Percentiles rank a stretch among this genome's conserved stretches.
Evolutionary conservation across 371 early-diverging fungal species (phyloP).

Genomic region (Mucor irregularis): DNA sequence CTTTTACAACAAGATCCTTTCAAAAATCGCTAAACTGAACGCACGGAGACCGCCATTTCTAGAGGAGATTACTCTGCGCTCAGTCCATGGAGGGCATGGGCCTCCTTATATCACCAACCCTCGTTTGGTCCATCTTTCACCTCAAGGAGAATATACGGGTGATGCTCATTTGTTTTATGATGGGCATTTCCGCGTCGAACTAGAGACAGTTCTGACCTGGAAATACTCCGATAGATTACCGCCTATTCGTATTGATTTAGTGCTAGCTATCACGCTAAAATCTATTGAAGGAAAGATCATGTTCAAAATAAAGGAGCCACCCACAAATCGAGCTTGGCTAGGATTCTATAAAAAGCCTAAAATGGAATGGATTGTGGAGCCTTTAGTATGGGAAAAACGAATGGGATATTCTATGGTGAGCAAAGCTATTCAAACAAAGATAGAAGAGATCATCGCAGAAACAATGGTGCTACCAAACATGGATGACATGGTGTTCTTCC

Average conservation of each 20-base stretch:
- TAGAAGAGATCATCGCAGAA: conserved; percentile 78
- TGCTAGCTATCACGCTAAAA: conserved; percentile 73
- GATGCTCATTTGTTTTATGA: conserved; percentile 79
- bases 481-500: conserved; percentile 85
- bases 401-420: conserved; percentile 80
- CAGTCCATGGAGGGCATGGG: conserved; percentile 76
- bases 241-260: conserved; percentile 73
- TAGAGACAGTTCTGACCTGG: conserved; percentile 59
- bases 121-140: conserved; percentile 62
- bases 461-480: conserved; percentile 88
- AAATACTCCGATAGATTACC: conserved; percentile 54
- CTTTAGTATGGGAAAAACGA: conserved; percentile 82
- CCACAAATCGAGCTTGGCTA: conserved; percentile 86
- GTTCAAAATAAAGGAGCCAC: conserved; percentile 81
- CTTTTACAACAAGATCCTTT: conserved; percentile 63
- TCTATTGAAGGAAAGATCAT: conserved; percentile 72
- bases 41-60: conserved; percentile 72
- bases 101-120: conserved; percentile 82
- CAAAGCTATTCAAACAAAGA: conserved; percentile 80
- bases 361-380: conserved; percentile 78
- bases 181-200: conserved; percentile 72
- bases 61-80: conserved; percentile 76
- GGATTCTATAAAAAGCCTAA: conserved; percentile 83
- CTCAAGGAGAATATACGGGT: conserved; percentile 70
- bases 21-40: conserved; percentile 66